These are phyloP conservation scores for Abrus precatorius DNA, from an alignment of 306 rosid species.

Conservation along the genomic window DNA sequence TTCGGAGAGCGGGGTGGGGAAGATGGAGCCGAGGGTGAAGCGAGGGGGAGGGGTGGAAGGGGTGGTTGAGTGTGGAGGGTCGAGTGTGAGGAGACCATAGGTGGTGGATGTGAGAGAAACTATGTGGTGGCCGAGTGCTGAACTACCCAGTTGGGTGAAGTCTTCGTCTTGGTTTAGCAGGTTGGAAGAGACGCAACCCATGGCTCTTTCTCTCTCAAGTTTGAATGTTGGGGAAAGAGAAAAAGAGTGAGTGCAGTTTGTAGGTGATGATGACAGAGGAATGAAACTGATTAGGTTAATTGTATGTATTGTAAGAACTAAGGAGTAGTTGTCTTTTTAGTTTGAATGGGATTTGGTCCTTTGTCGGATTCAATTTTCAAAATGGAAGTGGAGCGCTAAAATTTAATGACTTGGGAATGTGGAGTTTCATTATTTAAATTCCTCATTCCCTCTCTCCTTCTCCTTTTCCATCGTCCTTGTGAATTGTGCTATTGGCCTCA, in stretches of 20 bases:
- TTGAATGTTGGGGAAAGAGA: background rate
- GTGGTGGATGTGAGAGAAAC: conserved; percentile 96
- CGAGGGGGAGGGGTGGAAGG: conserved; percentile 62
- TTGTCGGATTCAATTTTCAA: conserved; percentile 41
- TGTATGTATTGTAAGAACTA: too few species aligned
- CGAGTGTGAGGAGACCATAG: conserved; percentile 89
- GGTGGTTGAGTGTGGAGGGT: conserved; percentile 55
- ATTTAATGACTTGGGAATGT: background rate
- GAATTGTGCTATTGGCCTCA: background rate
- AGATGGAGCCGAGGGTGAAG: conserved; percentile 55
- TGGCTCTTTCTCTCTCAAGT: conserved; percentile 27
- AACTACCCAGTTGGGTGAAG: conserved; percentile 71
- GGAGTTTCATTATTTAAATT: background rate
- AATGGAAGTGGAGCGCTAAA: conserved; percentile 5
- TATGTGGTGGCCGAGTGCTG: conserved; percentile 86
- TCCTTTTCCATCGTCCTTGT: background rate
- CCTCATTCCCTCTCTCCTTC: background rate
- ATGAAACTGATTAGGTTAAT: too few species aligned
- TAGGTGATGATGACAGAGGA: background rate
- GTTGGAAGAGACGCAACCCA: conserved; percentile 95
- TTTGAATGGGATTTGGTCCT: background rate
- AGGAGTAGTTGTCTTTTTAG: too few species aligned
- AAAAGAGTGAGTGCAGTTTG: background rate
- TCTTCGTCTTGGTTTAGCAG: conserved; percentile 77
- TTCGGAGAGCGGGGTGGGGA: background rate